phyloP scores from a whole-genome alignment of 805 yeast species.

The Candida ponderosae region DNA sequence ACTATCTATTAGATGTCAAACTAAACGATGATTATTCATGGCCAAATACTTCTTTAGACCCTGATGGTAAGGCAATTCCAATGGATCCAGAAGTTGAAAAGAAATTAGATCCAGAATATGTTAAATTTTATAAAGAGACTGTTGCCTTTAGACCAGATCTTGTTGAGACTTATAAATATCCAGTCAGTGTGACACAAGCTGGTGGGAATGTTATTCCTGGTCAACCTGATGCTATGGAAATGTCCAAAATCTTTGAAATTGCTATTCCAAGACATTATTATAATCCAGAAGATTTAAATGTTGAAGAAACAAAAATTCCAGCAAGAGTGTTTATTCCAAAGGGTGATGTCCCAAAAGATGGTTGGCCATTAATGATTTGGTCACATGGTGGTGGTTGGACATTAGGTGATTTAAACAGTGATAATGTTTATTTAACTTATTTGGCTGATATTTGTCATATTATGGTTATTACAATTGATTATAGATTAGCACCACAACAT shows the following conservation, averaged over 20 bases:
- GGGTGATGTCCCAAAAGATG: slow-evolving; percentile 25
- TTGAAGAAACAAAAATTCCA: slow-evolving; percentile 20
- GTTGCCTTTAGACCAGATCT: too few species aligned
- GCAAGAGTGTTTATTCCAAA: slow-evolving; percentile 31
- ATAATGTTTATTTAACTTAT: slow-evolving; percentile 35
- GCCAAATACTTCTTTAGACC: slow-evolving; percentile 12
- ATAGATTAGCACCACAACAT: slow-evolving; percentile 39
- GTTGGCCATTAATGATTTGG: slow-evolving; percentile 32
- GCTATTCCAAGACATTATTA: slow-evolving; percentile 24
- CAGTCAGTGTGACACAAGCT: slow-evolving; percentile 21
- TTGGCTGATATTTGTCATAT: slow-evolving; percentile 27
- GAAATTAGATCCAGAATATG: slow-evolving; percentile 30
- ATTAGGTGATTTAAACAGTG: slow-evolving; percentile 30
- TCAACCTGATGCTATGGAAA: slow-evolving; percentile 22
- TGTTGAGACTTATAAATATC: slow-evolving; percentile 27
- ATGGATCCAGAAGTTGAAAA: slow-evolving; percentile 20
- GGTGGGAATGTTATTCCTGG: slow-evolving; percentile 36
- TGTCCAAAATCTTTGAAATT: slow-evolving; percentile 24
- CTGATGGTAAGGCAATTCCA: slow-evolving; percentile 5
- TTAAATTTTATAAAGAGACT: slow-evolving; percentile 25
- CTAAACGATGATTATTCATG: slow-evolving; percentile 20
- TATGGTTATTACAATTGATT: slow-evolving; percentile 37
- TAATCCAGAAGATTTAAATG: slow-evolving; percentile 17
- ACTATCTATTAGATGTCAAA: slow-evolving; percentile 2
- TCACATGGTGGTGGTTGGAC: slow-evolving; percentile 42